Conservation (phyloP, 2,329 filamentous ascomycete species). For the Ophiostoma novo-ulmi region DNA sequence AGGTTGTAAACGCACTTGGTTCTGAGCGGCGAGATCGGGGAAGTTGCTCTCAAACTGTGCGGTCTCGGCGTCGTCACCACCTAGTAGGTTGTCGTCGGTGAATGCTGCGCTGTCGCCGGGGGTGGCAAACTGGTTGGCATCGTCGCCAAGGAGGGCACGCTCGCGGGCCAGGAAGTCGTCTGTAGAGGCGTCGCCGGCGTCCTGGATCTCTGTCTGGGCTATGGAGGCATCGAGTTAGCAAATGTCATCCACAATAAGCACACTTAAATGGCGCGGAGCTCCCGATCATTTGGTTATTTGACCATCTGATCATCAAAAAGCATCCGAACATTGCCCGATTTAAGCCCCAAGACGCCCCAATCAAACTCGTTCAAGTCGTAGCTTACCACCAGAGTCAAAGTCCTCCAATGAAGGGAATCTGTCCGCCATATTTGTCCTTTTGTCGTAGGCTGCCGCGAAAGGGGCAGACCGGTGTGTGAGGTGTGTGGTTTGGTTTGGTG, state of each 20-base stretch:
- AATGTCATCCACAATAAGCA: neutral
- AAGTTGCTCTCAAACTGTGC: slow-evolving; percentile 80
- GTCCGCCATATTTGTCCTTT: slow-evolving; percentile 57
- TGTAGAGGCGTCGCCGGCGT: slow-evolving; percentile 54
- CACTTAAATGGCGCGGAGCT: neutral
- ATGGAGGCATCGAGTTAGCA: slow-evolving; percentile 26
- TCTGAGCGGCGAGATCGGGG: slow-evolving; percentile 65
- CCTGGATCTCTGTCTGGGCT: slow-evolving; percentile 65
- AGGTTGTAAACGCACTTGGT: slow-evolving; percentile 53
- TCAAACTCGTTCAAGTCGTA: neutral
- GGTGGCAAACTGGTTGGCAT: slow-evolving; percentile 83
- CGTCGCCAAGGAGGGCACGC: slow-evolving; percentile 83
- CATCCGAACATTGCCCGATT: neutral
- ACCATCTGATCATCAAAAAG: neutral
- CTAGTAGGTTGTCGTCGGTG: slow-evolving; percentile 60
- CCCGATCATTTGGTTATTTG: neutral
- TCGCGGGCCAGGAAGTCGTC: slow-evolving; percentile 90
- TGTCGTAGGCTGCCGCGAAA: slow-evolving; percentile 6
- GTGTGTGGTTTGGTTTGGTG: neutral
- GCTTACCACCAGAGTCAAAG: slow-evolving; percentile 61
- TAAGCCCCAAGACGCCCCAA: neutral
- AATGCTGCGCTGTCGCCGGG: slow-evolving; percentile 52
- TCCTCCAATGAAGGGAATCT: slow-evolving; percentile 75
- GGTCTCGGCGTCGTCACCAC: slow-evolving; percentile 51
- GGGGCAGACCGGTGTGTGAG: slow-evolving; percentile 4